Base-by-base conservation (phyloP, 768 basidiomycete genomes). In the Agrocybe pediades region DNA sequence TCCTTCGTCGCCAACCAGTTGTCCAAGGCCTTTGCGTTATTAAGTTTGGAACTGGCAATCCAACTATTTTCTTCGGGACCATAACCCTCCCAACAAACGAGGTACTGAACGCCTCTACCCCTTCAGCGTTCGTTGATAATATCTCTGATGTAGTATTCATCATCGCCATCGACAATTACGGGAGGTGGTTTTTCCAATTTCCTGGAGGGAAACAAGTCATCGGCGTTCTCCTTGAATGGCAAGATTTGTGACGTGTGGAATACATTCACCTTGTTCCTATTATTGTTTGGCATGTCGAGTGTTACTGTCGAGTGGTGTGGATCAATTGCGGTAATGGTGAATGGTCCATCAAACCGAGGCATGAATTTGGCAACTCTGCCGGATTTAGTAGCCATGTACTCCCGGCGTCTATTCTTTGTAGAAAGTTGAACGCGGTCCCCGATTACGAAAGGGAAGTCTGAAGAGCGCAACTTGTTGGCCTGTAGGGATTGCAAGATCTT, bases 331-430 rank as follows among this genome's bases (percentile, higher is more conserved):
- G 55, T 30, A 6, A 79, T 54, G 0, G 6, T 47, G 25, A 67
- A 73, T 0, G 66, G 71, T 0, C 71, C 65, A 47, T 78, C 66
- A 15, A 46, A 72, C 0, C 63, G 43, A 0, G 68, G 68, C 59
- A 78, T 68, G 40, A 75, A 75, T 49, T 78, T 78, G 0, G 72
- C 72, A 0, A 56, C 61, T 0, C 64, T 62, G 13, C 62, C 57
- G 0, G 64, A 55, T 0, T 63, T 65, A 0, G 41, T 33, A 0
- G 48, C 19, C 19, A 58, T 60, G 49, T 70, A 77, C 1, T 70
- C 61, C 3, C 54, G 44, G 0, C 59, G 24, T 0, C 64, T 56
- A 21, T 74, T 55, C 62, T 63, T 17, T 0, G 67, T 70, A 0
- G 63, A 66, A 1, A 74, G 51, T 11, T 68, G 3, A 0, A 60